Evolutionary conservation across 371 early-diverging fungal genomes (phyloP).

Genomic region (Rhizopus delemar): DNA sequence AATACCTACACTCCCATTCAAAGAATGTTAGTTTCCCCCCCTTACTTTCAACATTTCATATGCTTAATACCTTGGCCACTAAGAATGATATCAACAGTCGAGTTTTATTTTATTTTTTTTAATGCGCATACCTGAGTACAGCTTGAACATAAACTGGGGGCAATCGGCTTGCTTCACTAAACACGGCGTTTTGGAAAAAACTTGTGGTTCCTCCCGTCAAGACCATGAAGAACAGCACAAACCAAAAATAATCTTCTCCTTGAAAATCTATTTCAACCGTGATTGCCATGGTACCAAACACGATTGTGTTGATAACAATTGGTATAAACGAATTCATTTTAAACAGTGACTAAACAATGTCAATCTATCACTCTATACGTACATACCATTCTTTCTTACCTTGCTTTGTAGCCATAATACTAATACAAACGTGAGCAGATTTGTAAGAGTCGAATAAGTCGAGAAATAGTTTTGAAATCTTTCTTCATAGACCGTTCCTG

Average conservation of each 20-base stretch:
- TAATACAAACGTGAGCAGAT: slow-evolving; percentile 56
- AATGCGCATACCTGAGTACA: slow-evolving; percentile 61
- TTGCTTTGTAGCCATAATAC: slow-evolving; percentile 65
- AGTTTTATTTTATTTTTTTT: not conserved
- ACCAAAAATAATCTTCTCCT: slow-evolving; percentile 59
- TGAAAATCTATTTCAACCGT: slow-evolving; percentile 31
- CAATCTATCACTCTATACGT: not conserved
- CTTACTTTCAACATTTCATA: not conserved
- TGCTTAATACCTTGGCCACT: slow-evolving; percentile 54
- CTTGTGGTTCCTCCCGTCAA: slow-evolving; percentile 66
- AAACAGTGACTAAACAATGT: slow-evolving; percentile 19
- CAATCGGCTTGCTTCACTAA: slow-evolving; percentile 75
- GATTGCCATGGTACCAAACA: slow-evolving; percentile 38
- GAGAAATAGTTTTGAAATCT: slow-evolving; percentile 82
- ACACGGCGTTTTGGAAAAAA: slow-evolving; percentile 68
- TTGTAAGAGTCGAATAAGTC: slow-evolving; percentile 61
- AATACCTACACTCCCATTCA: slow-evolving; percentile 31
- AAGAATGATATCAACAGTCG: not conserved
- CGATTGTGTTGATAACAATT: slow-evolving; percentile 33
- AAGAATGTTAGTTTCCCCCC: not conserved
- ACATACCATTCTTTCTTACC: slow-evolving; percentile 34
- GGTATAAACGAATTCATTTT: slow-evolving; percentile 31
- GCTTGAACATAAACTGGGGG: slow-evolving; percentile 74
- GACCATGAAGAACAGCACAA: slow-evolving; percentile 58
- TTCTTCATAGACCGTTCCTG: slow-evolving; percentile 57